Conservation (phyloP, 345 rosid species). For the Lepidium sativum region DNA sequence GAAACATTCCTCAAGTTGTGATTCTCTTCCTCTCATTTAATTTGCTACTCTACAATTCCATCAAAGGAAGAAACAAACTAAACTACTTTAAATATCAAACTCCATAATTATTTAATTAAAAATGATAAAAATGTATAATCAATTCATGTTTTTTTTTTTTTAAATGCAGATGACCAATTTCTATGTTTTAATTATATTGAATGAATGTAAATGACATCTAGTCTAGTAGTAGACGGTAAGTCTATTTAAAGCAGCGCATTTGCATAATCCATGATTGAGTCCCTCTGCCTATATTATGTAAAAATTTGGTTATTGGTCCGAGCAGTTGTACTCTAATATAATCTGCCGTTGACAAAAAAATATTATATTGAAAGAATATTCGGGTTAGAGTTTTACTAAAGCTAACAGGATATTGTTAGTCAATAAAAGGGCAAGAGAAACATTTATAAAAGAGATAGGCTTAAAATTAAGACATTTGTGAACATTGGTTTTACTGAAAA, state of each 20-base stretch:
- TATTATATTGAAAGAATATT: no score
- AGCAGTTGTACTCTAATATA: no score
- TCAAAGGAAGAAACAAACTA: neutral
- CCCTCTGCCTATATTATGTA: no score
- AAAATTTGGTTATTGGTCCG: no score
- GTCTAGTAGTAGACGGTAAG: no score
- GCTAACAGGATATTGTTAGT: neutral
- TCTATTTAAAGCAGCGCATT: no score
- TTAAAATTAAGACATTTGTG: neutral
- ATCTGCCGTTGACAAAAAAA: no score
- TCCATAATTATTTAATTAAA: neutral
- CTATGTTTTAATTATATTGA: no score
- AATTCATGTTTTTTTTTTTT: neutral
- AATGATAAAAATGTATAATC: neutral
- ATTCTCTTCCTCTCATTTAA: neutral
- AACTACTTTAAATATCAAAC: neutral
- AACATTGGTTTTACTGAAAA: neutral
- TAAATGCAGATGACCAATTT: neutral
- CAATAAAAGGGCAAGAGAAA: neutral
- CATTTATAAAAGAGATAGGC: conserved; percentile 1
- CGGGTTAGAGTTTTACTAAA: no score
- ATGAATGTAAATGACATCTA: no score
- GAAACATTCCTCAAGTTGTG: conserved; percentile 12
- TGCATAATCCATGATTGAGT: no score
- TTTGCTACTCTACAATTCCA: conserved; percentile 9